Evolutionary conservation across 768 basidiomycete genomes (phyloP), one percentile per base, ranked within the genome.

Genomic region (Hericium rajendrae): DNA sequence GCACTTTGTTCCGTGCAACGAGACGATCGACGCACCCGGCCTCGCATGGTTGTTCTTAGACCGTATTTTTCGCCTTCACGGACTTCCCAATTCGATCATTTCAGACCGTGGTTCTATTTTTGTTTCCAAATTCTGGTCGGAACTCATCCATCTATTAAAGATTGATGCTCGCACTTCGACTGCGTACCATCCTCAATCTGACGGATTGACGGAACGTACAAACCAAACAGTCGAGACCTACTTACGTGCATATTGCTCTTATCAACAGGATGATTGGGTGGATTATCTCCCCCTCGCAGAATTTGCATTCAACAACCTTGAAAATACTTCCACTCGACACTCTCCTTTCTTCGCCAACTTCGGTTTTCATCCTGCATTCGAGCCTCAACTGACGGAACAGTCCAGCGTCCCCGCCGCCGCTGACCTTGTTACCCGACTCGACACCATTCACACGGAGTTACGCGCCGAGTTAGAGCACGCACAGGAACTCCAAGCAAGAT

Each of bases 111-210:
- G 62, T 12, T 37, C 59, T 1, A 12, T 28, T 1, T 62, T 62
- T 40, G 24, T 59, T 15, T 58, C 59, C 1, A 12, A 20, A 2
- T 57, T 62, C 24, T 63, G 22, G 51, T 28, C 51, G 13, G 28
- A 51, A 9, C 51, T 51, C 26, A n/a, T 51, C 3, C 16, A n/a
- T 3, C 2, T 51, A 2, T 4, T 57, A 2, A 20, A 51, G 8
- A 62, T 66, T n/a, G 38, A 67, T 3, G 26, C 53, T 10, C 15
- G 55, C 32, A 65, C 65, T 2, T 74, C 70, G 3, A 76, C 74
- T 0, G 72, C 74, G 0, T 79, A 74, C 58, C 78, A 79, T 49
- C 77, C 76, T 0, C 69, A 78, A 61, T 71, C 74, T 4, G 71
- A 78, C 54, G 68, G 71, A 51, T 69, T 67, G 32, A 73, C 72